These are phyloP conservation scores for Penicillium freii DNA, from an alignment of 2,329 filamentous ascomycete species.

Conservation along the genomic window DNA sequence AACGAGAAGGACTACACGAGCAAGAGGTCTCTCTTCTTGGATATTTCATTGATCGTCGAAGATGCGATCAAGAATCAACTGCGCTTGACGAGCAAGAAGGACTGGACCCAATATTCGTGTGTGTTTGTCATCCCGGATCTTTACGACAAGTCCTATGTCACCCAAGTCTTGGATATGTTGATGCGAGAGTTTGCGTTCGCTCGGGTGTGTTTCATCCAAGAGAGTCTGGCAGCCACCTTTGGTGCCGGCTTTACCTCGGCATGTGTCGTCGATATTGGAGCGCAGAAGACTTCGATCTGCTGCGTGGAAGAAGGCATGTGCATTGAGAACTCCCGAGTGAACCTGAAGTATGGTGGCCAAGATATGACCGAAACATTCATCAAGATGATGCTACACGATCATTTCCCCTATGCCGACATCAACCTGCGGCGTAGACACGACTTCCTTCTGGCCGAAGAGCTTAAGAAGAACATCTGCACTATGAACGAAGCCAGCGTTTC, in stretches of 20 bases:
- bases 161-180: constrained; percentile 76
- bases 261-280: constrained; percentile 93
- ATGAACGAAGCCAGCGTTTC: constrained; percentile 87
- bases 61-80: constrained; percentile 84
- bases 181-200: constrained; percentile 88
- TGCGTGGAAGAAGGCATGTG: constrained; percentile 97
- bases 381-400: constrained; percentile 96
- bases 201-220: constrained; percentile 89
- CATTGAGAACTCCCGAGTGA: constrained; percentile 90
- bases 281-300: constrained; percentile 94
- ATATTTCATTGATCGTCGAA: constrained; percentile 83
- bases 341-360: constrained; percentile 87
- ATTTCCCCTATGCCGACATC: constrained; percentile 93
- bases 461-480: constrained; percentile 90
- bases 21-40: constrained; percentile 76
- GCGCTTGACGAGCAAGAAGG: constrained; percentile 70
- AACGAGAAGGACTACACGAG: constrained; percentile 86
- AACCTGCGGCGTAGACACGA: constrained; percentile 88
- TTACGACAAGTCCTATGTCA: constrained; percentile 92
- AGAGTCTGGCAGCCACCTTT: constrained; percentile 91
- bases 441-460: constrained; percentile 87
- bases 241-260: constrained; percentile 91
- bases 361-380: constrained; percentile 94
- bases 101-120: constrained; percentile 88
- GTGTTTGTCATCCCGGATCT: constrained; percentile 97